Evolutionary conservation across 106 monocot species (phyloP), one percentile per base, ranked within the genome.

Genomic region (Dioscorea alata): DNA sequence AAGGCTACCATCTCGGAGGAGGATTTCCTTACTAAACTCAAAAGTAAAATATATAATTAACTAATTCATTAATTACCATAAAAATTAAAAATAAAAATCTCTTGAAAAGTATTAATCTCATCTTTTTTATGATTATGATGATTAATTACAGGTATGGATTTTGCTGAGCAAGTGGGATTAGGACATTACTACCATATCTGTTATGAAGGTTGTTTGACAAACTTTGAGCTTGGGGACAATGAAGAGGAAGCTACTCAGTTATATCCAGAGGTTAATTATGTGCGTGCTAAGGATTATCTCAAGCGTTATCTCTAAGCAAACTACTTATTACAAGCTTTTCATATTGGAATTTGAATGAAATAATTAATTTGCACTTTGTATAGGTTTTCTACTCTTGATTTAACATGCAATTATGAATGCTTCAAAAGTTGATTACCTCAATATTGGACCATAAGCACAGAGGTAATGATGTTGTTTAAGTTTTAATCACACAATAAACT

Each of bases 161-260:
- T 72, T 68, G 75, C 74, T 12, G n/a, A 66, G 21, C 85, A 88
- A 33, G 85, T 80, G 0, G 91, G 76, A 7, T 9, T 72, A 15
- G 82, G 77, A 8, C 91, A 87, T 25, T 91, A 60, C 74, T 87
- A 80, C 66, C 79, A 91, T 31, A 33, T 87, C 10, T 82, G 63
- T 34, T 83, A 83, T 57, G 75, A 83, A 54, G 91, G 88, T 16
- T 83, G 91, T 50, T 64, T 88, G 63, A 75, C 85, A 33, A 85
- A 88, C 48, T 92, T 92, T 22, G 82, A 80, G 9, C 80, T 82
- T 17, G 81, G 79, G 12, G 61, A 66, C 13, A 81, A 57, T 1
- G 75, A 50, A 48, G 85, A 67, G 21, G 91, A 91, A 24, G 85
- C 88, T 4, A 51, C 87, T 53, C 12, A 70, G 50, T 60, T 92